Base-by-base conservation (phyloP, 106 monocot species). In the Dendrobium huoshanense region DNA sequence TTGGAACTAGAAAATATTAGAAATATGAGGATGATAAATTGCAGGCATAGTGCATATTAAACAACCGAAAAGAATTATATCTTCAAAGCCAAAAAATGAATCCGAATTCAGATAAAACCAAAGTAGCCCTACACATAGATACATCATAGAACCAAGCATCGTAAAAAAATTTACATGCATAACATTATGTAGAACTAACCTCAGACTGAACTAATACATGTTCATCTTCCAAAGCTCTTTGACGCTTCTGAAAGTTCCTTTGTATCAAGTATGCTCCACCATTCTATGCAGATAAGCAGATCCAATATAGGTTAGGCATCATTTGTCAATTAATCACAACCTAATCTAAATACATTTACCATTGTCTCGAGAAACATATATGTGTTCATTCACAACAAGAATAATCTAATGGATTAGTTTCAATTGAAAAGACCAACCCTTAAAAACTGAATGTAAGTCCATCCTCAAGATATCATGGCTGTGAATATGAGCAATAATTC, bases 211-310 rank as follows among this genome's bases (percentile, higher is more conserved):
- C 41, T 24, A 24, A 51, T 8, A 18, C 77, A 27, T 84, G 45
- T 20, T 83, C 91, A 78, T 86, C 88, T 51, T 89, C 92, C 55
- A 68, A 42, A 33, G 81, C 56, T 82, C 86, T 92, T 43, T 85
- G 88, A 22, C 89, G 83, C 90, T 95, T 99, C 70, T 84, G 87
- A 70, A 76, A 89, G 51, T 95, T 91, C 37, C 88, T 85, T 83
- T 89, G 98, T 86, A 99, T 95, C 88, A 95, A 83, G 72, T 82
- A 99, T 78, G 91, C 91, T 40, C 79, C 89, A 67, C 95, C 89
- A 81, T 79, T 87, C 98, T 99, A 81, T 51, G 79, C 44, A 78
- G 61, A 19, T 24, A 64, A 42, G 47, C 18, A 42, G 4, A 7
- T 70, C 18, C 43, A 74, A 43, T 29, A 43, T 41, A 20, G 43